Evolutionary conservation across 2,329 filamentous ascomycete species (phyloP).

Genomic region (Exophiala bonariae): DNA sequence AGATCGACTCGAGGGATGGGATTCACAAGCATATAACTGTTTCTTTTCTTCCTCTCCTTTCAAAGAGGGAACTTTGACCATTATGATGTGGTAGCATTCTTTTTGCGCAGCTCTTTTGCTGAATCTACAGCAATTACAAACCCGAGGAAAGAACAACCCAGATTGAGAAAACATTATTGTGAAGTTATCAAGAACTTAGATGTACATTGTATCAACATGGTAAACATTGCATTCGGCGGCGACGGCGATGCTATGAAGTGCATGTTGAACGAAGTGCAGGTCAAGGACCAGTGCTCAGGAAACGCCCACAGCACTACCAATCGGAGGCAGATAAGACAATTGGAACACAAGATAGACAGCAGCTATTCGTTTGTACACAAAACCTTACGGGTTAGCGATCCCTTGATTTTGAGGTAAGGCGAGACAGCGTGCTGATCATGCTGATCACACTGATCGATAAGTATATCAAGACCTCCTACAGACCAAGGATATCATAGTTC

Average conservation of each 20-base stretch:
- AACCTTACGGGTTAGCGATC: no score
- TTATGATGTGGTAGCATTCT: slow-evolving; percentile 2
- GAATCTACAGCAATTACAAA: no score
- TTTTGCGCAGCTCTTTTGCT: slow-evolving; percentile 3
- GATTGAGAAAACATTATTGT: slow-evolving; percentile 7
- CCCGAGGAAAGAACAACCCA: slow-evolving; percentile 7
- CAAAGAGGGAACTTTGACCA: slow-evolving; percentile 4
- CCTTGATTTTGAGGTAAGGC: background rate
- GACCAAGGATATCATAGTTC: no score
- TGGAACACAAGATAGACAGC: background rate
- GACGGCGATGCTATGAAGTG: no score
- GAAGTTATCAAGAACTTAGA: background rate
- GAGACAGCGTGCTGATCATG: background rate
- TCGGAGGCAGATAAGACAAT: background rate
- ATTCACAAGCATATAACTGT: slow-evolving; percentile 11
- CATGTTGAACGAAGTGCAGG: no score
- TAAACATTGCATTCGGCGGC: background rate
- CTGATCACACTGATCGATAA: background rate
- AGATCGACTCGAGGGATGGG: background rate
- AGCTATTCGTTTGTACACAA: background rate
- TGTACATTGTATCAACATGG: background rate
- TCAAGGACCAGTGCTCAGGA: no score
- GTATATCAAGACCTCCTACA: no score
- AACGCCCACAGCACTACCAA: no score
- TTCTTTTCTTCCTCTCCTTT: slow-evolving; percentile 16